Conservation (phyloP, 208 protist genomes). For the Wallacemonas sp. region DNA sequence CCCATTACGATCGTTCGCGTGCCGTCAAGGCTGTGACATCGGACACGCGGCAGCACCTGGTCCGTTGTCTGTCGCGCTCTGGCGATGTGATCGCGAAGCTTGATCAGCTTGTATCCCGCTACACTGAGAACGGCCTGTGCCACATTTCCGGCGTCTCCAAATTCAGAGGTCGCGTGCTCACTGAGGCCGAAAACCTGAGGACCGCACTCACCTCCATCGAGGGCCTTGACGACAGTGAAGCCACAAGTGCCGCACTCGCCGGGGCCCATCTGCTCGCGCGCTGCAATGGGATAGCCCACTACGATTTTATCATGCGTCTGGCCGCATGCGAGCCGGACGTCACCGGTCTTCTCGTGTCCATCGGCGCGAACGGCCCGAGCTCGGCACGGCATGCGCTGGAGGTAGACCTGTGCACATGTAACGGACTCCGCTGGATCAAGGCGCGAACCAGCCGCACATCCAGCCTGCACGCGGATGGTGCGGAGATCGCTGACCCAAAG, state of each 20-base stretch:
- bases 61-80: constrained; percentile 7
- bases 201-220: constrained; percentile 1
- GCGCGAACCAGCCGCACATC: constrained; percentile 35
- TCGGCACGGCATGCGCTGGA: constrained; percentile 22
- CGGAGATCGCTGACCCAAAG: constrained; percentile 23
- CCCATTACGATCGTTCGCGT: background rate
- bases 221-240: background rate
- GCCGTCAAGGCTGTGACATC: background rate
- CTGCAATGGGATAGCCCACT: constrained; percentile 34
- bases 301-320: constrained; percentile 33
- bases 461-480: constrained; percentile 25
- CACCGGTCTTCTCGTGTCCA: constrained; percentile 36
- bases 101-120: background rate
- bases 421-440: constrained; percentile 69
- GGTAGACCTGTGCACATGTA: constrained; percentile 59
- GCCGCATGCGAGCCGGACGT: constrained; percentile 41
- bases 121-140: background rate
- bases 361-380: constrained; percentile 11
- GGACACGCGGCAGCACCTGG: constrained; percentile 6
- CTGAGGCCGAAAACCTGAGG: constrained; percentile 22
- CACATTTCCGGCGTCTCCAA: constrained; percentile 23
- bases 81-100: constrained; percentile 19
- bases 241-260: constrained; percentile 9
- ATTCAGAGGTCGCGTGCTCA: constrained; percentile 27
- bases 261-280: constrained; percentile 27